These are phyloP conservation scores for Candida nitratophila DNA, from an alignment of 805 yeast genomes.

Conservation along the genomic window DNA sequence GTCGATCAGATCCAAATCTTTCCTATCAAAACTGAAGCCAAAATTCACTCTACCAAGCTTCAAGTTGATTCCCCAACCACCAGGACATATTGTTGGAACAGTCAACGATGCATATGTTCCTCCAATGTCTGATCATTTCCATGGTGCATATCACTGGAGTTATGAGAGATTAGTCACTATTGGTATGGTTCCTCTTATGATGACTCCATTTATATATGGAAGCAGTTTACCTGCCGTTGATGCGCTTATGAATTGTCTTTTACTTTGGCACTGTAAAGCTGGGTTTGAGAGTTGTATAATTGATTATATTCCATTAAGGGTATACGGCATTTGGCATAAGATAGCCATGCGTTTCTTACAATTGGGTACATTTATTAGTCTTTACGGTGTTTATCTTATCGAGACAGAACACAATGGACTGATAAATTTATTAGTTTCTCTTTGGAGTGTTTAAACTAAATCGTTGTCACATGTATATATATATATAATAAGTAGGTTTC, in stretches of 20 bases:
- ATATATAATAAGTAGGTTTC: too few species aligned
- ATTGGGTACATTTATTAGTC: conserved; percentile 56
- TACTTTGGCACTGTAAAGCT: conserved; percentile 58
- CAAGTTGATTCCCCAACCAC: conserved; percentile 54
- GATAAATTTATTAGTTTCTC: conserved; percentile 49
- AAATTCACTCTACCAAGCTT: conserved; percentile 4
- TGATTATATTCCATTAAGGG: conserved; percentile 73
- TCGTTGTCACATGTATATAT: background rate
- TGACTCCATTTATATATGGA: conserved; percentile 55
- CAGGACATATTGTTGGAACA: conserved; percentile 65
- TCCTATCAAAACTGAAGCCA: background rate
- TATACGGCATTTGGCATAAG: conserved; percentile 58
- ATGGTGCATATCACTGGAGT: conserved; percentile 74
- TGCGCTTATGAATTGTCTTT: conserved; percentile 44
- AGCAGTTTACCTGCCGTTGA: conserved; percentile 47
- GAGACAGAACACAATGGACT: conserved; percentile 62
- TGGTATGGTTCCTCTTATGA: conserved; percentile 55
- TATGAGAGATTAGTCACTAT: conserved; percentile 55
- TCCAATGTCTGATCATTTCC: conserved; percentile 46
- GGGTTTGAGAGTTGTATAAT: conserved; percentile 75
- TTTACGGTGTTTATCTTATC: conserved; percentile 64
- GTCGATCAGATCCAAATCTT: background rate
- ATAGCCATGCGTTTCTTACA: conserved; percentile 53
- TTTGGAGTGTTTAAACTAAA: conserved; percentile 48
- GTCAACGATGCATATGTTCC: conserved; percentile 66